Base-by-base conservation (phyloP, 73 alveolate genomes). In the Paramecium tetraurelia region DNA sequence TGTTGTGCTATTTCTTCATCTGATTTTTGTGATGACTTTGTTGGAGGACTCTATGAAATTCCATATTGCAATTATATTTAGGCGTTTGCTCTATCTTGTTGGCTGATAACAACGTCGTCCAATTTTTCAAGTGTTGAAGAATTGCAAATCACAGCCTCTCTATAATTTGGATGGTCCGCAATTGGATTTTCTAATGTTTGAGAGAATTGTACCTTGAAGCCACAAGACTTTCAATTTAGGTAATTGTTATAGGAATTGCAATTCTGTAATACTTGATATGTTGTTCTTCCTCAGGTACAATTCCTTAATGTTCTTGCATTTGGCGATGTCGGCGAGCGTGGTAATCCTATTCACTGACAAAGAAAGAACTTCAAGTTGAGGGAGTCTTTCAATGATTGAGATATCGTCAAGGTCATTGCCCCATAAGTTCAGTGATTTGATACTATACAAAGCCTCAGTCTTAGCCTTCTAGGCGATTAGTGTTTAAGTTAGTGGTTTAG, bases 361-460 rank as follows among this genome's bases (percentile, higher is more conserved):
- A 8, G 98, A 94, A 59, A 96, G 85, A 33, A 96, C 93, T 93
- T 97, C 99, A 75, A 97, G 72, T 43, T 98, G 96, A 12, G 98
- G 97, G 96, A 97, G 94, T 46, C 96, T 93, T 59, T 96, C 86
- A 18, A 98, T 75, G 58, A 98, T 93, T 24, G 99, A 92, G 20
- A 97, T 95, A 92, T 98, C 98, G 35, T 95, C 96, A 0, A 98
- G 48, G 92, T 98, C 99, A 92, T 93, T 95, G 4, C 99, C 99
- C 95, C 96, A 98, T 35, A 97, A 71, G 87, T 98, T 96, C 44
- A 98, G 92, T 86, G 96, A 95, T 92, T 95, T 96, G 10, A 97
- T 93, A 59, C 94, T 40, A 16, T 93, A 83, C 10, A 96, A 85
- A 5, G 95, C 76, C 21, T 80, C 83, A 38, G 92, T 57, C 46